Percentiles rank a stretch among this genome's conserved stretches.
These are phyloP conservation scores for Aureobasidium sp. DNA, from an alignment of 2,329 filamentous ascomycete species.

Conservation along the genomic window DNA sequence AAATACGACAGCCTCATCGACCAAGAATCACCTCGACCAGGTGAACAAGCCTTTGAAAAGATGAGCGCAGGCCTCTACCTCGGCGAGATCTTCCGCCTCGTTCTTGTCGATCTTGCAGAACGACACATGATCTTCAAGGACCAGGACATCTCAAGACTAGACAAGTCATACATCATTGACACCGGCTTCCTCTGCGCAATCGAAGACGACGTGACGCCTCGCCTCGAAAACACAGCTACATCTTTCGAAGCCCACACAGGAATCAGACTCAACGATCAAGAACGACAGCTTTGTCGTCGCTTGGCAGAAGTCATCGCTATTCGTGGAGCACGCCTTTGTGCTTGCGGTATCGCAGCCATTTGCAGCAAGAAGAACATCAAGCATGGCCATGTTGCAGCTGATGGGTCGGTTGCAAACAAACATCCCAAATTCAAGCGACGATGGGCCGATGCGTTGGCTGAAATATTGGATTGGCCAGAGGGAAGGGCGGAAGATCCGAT, in stretches of 20 bases:
- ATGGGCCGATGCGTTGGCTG: conserved; percentile 33
- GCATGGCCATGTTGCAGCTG: conserved; percentile 31
- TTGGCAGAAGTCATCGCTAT: conserved; percentile 28
- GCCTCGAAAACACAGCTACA: conserved; percentile 19
- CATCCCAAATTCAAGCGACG: conserved; percentile 34
- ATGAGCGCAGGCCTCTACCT: conserved; percentile 95
- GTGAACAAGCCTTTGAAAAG: conserved; percentile 94
- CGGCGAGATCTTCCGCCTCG: conserved; percentile 86
- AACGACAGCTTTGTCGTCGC: conserved; percentile 24
- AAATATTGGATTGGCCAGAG: conserved; percentile 31
- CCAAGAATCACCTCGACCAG: conserved; percentile 81
- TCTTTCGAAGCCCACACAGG: conserved; percentile 22
- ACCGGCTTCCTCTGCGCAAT: conserved; percentile 84
- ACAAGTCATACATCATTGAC: conserved; percentile 78
- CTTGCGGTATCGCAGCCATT: conserved; percentile 32
- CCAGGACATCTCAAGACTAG: conserved; percentile 68
- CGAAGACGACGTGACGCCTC: conserved; percentile 65
- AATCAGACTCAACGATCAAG: conserved; percentile 20
- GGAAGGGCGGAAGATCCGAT: conserved; percentile 27
- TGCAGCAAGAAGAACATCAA: conserved; percentile 27
- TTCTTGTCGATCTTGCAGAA: conserved; percentile 76
- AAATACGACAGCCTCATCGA: conserved; percentile 83
- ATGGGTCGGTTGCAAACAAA: conserved; percentile 34
- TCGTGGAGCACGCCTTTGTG: conserved; percentile 30
- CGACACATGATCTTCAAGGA: conserved; percentile 66